Percentiles rank a stretch among this genome's conserved stretches.
Evolutionary conservation across 176 grass and related monocot genomes (phyloP).

Genomic region (Carex pumila): DNA sequence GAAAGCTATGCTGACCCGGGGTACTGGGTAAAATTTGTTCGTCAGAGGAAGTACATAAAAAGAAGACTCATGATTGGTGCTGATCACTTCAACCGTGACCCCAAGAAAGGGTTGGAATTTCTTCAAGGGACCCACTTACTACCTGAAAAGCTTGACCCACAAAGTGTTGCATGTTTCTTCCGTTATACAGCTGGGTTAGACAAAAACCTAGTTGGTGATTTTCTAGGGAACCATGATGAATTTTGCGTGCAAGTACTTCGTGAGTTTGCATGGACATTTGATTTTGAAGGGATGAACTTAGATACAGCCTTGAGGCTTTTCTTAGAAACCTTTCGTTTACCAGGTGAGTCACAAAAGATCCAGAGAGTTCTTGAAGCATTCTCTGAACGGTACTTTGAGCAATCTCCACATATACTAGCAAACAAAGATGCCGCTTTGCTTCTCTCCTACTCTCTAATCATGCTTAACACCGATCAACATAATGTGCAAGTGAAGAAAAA

Average conservation of each 20-base stretch:
- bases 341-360: conserved; percentile 98
- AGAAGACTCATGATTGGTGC: conserved; percentile 88
- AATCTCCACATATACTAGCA: conserved; percentile 70
- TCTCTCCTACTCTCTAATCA: conserved; percentile 92
- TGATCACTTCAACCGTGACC: conserved; percentile 97
- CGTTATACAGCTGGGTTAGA: conserved; percentile 90
- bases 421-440: conserved; percentile 94
- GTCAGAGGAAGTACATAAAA: conserved; percentile 88
- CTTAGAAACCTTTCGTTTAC: conserved; percentile 83
- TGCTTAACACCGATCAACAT: conserved; percentile 99
- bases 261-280: conserved; percentile 94
- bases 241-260: conserved; percentile 99
- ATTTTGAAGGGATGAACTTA: conserved; percentile 83
- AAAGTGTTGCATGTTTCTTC: conserved; percentile 96
- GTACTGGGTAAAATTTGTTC: conserved; percentile 95
- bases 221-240: conserved; percentile 96
- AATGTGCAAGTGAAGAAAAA: conserved; percentile 99
- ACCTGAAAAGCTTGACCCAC: conserved; percentile 94
- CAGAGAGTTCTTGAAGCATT: conserved; percentile 99
- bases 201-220: conserved; percentile 97
- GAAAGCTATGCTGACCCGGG: conserved; percentile 72
- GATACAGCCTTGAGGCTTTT: conserved; percentile 94
- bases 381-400: conserved; percentile 95
- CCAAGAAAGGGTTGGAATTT: conserved; percentile 98
- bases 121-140: conserved; percentile 95